Base-by-base conservation (phyloP, 2,329 filamentous ascomycete species). In the Colletotrichum australisinense region DNA sequence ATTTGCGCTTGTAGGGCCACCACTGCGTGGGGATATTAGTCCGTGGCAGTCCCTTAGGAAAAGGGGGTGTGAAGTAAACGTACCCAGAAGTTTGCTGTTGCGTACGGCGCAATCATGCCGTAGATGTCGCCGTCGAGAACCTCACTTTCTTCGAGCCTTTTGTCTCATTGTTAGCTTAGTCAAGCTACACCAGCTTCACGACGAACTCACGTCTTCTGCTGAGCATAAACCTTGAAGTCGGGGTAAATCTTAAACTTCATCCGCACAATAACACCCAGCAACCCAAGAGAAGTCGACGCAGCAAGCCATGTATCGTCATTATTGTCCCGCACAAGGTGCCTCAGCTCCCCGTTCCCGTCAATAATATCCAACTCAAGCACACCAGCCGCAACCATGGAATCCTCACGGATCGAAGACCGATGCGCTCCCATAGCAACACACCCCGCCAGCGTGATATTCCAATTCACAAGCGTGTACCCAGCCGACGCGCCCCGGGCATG, bases 361-460 rank as follows among this genome's bases (percentile, higher is more conserved):
- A 88, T 81, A 30, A 88, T 87, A 69, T 88, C 86, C 76, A 88
- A 75, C 7, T 84, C 83, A 57, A 86, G 74, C 9, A 86, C 86
- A 5, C 86, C 87, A 0, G 86, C 85, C 4, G 86, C 86, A 3
- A 88, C 87, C 78, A 86, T 87, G 5, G 86, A 86, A 32, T 86
- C 83, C 74, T 88, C 86, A 14, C 85, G 79, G 19, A 88, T 80
- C 19, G 85, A 85, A 1, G 83, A 85, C 16, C 87, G 82, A 75
- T 88, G 87, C 3, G 86, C 87, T 1, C 87, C 87, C 87, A 88
- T 88, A 4, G 87, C 87, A 4, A 88, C 83, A 52, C 84, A 84
- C 16, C 86, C 87, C 0, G 85, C 86, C 46, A 88, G 80, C 5
- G 84, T 87, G 67, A 88, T 88, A 74, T 88, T 88, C 87, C 87